Conservation (phyloP, 176 grass and related monocot species). For the Raddia distichophylla region DNA sequence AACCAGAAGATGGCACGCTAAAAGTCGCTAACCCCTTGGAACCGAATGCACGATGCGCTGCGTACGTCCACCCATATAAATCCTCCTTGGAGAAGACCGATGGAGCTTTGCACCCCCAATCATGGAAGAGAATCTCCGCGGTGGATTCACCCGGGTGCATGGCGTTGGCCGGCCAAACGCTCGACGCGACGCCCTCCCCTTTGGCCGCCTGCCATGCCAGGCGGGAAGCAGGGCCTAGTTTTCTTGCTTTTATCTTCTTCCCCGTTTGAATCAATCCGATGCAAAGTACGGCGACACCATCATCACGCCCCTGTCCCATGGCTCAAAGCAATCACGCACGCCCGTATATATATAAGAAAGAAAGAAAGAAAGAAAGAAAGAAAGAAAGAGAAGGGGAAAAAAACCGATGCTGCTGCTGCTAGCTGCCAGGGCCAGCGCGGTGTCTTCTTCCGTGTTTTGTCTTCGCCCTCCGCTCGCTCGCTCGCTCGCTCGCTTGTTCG, state of each 20-base stretch:
- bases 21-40: background rate
- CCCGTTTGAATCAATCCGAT: conserved; percentile 32
- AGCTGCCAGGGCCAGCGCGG: background rate
- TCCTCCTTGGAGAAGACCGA: background rate
- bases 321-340: conserved; percentile 52
- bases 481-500: background rate
- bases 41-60: background rate
- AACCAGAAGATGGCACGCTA: background rate
- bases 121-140: conserved; percentile 39
- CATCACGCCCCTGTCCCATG: conserved; percentile 43
- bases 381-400: background rate
- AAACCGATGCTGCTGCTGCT: conserved; percentile 7
- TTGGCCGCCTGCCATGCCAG: conserved; percentile 29
- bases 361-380: background rate
- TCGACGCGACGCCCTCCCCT: conserved; percentile 15
- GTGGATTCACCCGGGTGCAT: background rate
- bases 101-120: background rate
- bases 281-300: conserved; percentile 65
- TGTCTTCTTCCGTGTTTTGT: conserved; percentile 32
- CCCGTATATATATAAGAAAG: background rate
- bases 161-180: background rate
- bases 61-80: too few relatives aligned
- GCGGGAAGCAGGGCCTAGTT: background rate
- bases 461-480: conserved; percentile 4
- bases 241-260: background rate